Evolutionary conservation across 176 grass and related monocot genomes (phyloP).

Genomic region (Elaeis guineensis): DNA sequence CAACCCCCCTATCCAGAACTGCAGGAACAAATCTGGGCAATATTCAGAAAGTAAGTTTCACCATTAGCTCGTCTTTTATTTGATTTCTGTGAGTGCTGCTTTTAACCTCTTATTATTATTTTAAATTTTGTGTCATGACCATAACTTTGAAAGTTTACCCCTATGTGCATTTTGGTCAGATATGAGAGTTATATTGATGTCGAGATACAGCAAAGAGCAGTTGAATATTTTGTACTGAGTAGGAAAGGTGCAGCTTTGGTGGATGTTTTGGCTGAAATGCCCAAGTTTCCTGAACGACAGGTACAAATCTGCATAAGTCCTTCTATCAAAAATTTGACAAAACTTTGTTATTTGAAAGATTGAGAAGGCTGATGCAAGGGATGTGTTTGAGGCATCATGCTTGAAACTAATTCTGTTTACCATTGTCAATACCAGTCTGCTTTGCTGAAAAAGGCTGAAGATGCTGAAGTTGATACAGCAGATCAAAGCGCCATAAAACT

Average conservation of each 20-base stretch:
- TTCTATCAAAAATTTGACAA: too few species aligned
- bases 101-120: too few species aligned
- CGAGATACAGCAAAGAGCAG: conserved; percentile 96
- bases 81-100: not conserved
- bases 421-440: conserved; percentile 70
- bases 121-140: too few species aligned
- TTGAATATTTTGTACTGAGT: conserved; percentile 90
- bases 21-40: conserved; percentile 79
- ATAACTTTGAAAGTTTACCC: not conserved
- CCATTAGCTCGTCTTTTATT: conserved; percentile 2
- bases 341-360: too few species aligned
- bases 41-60: conserved; percentile 79
- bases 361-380: too few species aligned
- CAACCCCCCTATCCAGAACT: conserved; percentile 77
- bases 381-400: too few species aligned
- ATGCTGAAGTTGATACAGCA: conserved; percentile 94
- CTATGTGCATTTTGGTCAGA: conserved; percentile 27
- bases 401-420: conserved; percentile 6
- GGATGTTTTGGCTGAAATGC: conserved; percentile 97
- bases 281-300: conserved; percentile 95
- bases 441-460: conserved; percentile 91
- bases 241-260: conserved; percentile 80
- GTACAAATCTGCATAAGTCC: conserved; percentile 13
- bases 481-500: conserved; percentile 98
- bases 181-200: conserved; percentile 97